These are phyloP conservation scores for Trichoderma oligosporum DNA, from an alignment of 2,329 filamentous ascomycete species.

Conservation along the genomic window DNA sequence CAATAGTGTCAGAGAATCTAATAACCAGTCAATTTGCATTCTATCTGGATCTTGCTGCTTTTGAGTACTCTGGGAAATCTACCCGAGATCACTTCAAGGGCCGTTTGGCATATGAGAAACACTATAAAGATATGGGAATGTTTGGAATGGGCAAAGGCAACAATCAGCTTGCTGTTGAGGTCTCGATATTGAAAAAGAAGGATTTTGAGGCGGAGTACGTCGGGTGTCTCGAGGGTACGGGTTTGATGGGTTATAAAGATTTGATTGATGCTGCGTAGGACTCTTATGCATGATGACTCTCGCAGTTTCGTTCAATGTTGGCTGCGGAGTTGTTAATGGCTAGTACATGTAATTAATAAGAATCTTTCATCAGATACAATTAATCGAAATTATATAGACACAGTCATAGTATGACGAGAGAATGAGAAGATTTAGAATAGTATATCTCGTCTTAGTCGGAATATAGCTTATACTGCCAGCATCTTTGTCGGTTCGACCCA, in stretches of 20 bases:
- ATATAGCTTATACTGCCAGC: too few species aligned
- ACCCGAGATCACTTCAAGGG: neutral
- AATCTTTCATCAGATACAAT: too few species aligned
- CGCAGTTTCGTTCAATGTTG: too few species aligned
- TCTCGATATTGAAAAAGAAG: neutral
- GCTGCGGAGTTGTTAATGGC: too few species aligned
- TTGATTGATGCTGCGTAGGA: neutral
- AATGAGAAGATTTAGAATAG: too few species aligned
- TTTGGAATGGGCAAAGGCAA: neutral
- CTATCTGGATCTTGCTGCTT: neutral
- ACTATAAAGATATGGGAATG: neutral
- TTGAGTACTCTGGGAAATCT: neutral
- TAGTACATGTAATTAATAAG: too few species aligned
- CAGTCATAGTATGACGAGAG: too few species aligned
- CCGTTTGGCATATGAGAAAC: neutral
- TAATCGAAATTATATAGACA: too few species aligned
- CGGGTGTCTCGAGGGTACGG: neutral
- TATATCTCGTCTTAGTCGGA: too few species aligned
- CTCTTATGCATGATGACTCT: too few species aligned
- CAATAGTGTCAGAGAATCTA: neutral
- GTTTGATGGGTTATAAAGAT: neutral
- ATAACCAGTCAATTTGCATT: neutral
- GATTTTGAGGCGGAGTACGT: constrained; percentile 4
- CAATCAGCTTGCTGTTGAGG: neutral
- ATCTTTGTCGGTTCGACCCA: too few species aligned